Conservation (phyloP, 257 asterid species). For the Solanum chmielewskii region DNA sequence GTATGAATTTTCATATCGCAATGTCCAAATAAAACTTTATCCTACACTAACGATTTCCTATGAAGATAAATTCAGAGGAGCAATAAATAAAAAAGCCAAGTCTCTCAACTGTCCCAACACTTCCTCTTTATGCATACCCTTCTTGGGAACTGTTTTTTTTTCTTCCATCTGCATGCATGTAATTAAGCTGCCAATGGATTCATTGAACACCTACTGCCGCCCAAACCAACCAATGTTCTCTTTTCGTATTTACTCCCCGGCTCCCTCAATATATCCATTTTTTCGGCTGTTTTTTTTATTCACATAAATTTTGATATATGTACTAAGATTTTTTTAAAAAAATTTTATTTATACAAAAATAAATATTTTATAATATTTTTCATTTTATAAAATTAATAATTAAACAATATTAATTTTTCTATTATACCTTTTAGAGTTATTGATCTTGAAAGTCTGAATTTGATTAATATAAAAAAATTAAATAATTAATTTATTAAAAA, state of each 20-base stretch:
- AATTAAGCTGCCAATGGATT: not conserved
- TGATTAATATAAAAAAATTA: not conserved
- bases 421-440: too few species aligned
- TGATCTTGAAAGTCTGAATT: not conserved
- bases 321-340: too few species aligned
- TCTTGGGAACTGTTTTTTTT: not conserved
- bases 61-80: not conserved
- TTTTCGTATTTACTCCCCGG: not conserved
- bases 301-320: not conserved
- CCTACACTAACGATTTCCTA: not conserved
- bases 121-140: not conserved
- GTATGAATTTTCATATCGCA: too few species aligned
- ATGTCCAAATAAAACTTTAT: too few species aligned
- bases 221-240: not conserved
- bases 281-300: too few species aligned
- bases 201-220: not conserved
- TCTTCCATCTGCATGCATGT: not conserved
- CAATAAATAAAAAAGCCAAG: not conserved
- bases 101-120: not conserved
- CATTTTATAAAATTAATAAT: too few species aligned
- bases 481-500: too few species aligned
- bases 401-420: not conserved
- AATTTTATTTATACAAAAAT: too few species aligned
- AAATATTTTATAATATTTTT: too few species aligned
- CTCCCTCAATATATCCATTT: not conserved